These are phyloP conservation scores for Xeromyces bisporus DNA, from an alignment of 495 filamentous ascomycete species.

Conservation along the genomic window DNA sequence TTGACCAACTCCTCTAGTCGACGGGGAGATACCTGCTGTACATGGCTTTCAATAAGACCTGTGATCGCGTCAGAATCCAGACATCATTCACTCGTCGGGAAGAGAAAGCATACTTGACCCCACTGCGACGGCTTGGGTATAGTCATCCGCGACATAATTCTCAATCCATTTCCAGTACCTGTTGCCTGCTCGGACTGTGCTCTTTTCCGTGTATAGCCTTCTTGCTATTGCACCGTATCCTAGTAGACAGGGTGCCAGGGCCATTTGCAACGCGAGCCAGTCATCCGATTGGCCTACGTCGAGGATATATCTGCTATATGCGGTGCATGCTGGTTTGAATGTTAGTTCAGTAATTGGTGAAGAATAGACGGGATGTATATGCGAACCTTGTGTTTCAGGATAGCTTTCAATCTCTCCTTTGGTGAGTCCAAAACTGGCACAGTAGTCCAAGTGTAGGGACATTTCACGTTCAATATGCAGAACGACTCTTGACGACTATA, in stretches of 20 bases:
- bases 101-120: slow-evolving; percentile 40
- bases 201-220: slow-evolving; percentile 39
- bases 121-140: slow-evolving; percentile 45
- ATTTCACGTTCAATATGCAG: slow-evolving; percentile 64
- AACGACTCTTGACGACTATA: slow-evolving; percentile 51
- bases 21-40: slow-evolving; percentile 47
- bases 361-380: slow-evolving; percentile 1
- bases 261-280: slow-evolving; percentile 67
- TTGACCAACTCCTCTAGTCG: slow-evolving; percentile 65
- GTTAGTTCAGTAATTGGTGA: slow-evolving; percentile 35
- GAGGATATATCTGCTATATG: slow-evolving; percentile 56
- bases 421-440: slow-evolving; percentile 61
- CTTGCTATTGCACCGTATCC: slow-evolving; percentile 68
- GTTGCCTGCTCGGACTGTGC: slow-evolving; percentile 47
- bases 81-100: slow-evolving; percentile 3
- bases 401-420: slow-evolving; percentile 52
- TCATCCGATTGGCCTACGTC: slow-evolving; percentile 78
- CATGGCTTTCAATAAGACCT: slow-evolving; percentile 59
- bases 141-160: slow-evolving; percentile 70
- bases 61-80: slow-evolving; percentile 8
- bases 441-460: slow-evolving; percentile 64
- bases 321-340: slow-evolving; percentile 23
- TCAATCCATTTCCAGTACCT: slow-evolving; percentile 82
- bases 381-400: slow-evolving; percentile 56
- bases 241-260: slow-evolving; percentile 69